phyloP scores from a whole-genome alignment of 2,329 filamentous ascomycete species.

The Phoma sp. region DNA sequence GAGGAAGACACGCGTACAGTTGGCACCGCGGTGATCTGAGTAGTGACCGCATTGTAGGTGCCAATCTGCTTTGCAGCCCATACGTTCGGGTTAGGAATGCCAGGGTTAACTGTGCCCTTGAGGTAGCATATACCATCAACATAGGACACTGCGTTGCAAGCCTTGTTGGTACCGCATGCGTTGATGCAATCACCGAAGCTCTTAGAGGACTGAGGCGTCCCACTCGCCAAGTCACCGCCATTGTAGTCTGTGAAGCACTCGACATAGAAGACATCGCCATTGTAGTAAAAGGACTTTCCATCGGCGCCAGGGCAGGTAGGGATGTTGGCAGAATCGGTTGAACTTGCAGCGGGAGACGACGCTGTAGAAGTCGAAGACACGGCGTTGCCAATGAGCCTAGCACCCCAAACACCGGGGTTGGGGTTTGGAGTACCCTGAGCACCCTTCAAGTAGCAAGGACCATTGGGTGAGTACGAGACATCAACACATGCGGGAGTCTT shows the following conservation, averaged over 20 bases:
- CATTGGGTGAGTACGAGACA: conserved; percentile 21
- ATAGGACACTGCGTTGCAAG: not conserved
- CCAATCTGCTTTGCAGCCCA: not conserved
- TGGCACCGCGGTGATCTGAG: not conserved
- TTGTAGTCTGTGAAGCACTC: conserved; percentile 19
- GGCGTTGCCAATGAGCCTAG: conserved; percentile 7
- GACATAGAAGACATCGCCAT: conserved; percentile 10
- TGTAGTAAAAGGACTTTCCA: not conserved
- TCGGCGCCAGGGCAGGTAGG: conserved; percentile 18
- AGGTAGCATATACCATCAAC: conserved; percentile 5
- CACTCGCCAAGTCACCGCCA: conserved; percentile 9
- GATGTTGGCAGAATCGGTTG: not conserved
- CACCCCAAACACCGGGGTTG: conserved; percentile 18
- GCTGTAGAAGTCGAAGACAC: not conserved
- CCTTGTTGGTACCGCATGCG: not conserved
- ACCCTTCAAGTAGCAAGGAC: conserved; percentile 21
- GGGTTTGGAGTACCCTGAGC: conserved; percentile 11
- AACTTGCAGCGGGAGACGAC: not conserved
- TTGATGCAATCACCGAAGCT: not conserved
- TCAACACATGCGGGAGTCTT: conserved; percentile 6
- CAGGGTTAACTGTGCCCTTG: conserved; percentile 18
- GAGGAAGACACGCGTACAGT: not conserved
- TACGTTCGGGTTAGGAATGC: not conserved
- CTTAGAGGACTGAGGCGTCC: not conserved
- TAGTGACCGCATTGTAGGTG: not conserved